phyloP scores from a whole-genome alignment of 2,329 filamentous ascomycete species.

The Bipolaris oryzae region DNA sequence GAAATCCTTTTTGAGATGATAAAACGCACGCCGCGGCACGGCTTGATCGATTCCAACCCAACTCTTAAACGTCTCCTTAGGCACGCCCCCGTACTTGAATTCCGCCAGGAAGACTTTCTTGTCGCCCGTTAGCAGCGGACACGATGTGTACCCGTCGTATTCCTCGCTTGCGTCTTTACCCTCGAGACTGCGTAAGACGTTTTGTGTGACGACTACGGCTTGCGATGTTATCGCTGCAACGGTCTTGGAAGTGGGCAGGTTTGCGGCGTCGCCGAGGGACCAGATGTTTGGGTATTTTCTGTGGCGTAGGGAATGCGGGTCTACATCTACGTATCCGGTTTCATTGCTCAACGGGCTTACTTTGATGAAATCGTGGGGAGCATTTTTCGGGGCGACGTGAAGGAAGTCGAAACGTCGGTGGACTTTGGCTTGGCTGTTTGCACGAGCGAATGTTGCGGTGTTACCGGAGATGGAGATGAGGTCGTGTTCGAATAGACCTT shows the following conservation, averaged over 20 bases:
- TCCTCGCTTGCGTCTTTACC: conserved; percentile 31
- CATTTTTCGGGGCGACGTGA: conserved; percentile 48
- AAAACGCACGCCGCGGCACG: conserved; percentile 62
- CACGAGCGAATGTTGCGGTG: conserved; percentile 42
- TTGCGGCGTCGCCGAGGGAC: conserved; percentile 49
- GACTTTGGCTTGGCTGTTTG: conserved; percentile 30
- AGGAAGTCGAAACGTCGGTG: conserved; percentile 46
- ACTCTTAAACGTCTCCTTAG: conserved; percentile 66
- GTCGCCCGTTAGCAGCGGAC: conserved; percentile 54
- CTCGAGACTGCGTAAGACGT: conserved; percentile 27
- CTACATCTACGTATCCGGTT: conserved; percentile 48
- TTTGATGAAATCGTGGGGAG: conserved; percentile 46
- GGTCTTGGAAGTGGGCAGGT: conserved; percentile 49
- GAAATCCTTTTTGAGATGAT: conserved; percentile 69
- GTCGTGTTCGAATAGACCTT: conserved; percentile 49
- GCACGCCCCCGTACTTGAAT: conserved; percentile 68
- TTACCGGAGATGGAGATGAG: conserved; percentile 47
- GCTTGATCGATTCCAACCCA: conserved; percentile 63
- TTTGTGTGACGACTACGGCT: conserved; percentile 44
- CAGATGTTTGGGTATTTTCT: conserved; percentile 49
- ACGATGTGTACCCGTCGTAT: conserved; percentile 51
- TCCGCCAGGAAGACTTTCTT: conserved; percentile 68
- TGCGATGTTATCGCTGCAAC: conserved; percentile 48
- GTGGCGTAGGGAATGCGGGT: conserved; percentile 44
- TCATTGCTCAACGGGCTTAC: conserved; percentile 43